Base-by-base conservation (phyloP, 2,329 filamentous ascomycete genomes). In the Penicillium paneum region DNA sequence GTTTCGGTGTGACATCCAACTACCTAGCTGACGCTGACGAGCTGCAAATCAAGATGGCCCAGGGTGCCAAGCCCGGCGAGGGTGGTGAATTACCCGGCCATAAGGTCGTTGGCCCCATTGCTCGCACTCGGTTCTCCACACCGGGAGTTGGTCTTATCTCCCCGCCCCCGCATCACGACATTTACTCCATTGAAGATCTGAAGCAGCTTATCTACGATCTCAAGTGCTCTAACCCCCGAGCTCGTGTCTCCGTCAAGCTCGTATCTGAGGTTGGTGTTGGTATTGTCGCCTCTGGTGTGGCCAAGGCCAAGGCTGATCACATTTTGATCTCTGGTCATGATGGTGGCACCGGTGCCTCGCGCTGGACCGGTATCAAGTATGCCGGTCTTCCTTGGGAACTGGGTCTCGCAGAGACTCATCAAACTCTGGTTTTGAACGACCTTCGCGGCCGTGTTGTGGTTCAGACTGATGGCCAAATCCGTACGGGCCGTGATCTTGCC, bases 311-410 rank as follows among this genome's bases (percentile, higher is more conserved):
- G 81, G 91, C 92, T 57, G 92, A 97, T 68, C 92, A 97, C 76
- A 96, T 97, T 62, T 77, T 97, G 67, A 97, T 97, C 68, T 96
- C 93, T 60, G 93, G 93, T 64, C 93, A 97, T 70, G 93, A 97
- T 69, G 93, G 93, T 80, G 93, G 93, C 74, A 97, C 93, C 57
- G 93, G 93, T 81, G 93, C 93, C 57, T 97, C 92, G 48, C 83
- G 93, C 74, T 97, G 93, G 93, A 97, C 93, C 68, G 93, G 93
- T 80, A 97, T 96, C 85, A 97, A 97, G 76, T 96, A 97, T 73
- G 93, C 92, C 47, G 93, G 93, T 82, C 85, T 97, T 34, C 93
- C 93, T 26, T 97, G 92, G 92, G 93, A 97, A 75, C 74, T 97
- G 64, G 93, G 93, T 83, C 88, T 97, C 66, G 93, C 93, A 6